Evolutionary conservation across 1,284 basidiomycete genomes (phyloP).

Genomic region (Moesziomyces globuligerus): DNA sequence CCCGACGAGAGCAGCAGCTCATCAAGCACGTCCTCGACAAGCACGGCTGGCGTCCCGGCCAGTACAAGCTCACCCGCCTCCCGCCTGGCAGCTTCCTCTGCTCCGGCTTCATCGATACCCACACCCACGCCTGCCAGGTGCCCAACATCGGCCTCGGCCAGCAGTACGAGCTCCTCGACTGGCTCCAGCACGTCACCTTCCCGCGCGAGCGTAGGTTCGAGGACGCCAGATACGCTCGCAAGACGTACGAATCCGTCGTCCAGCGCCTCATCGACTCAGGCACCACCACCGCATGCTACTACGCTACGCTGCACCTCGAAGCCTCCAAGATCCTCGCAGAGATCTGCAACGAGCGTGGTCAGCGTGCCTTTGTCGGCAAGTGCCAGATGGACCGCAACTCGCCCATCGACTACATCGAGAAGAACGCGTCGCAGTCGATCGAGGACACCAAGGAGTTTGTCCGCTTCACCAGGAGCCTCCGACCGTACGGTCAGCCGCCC

Average conservation of each 20-base stretch:
- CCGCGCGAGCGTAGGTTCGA: constrained; percentile 84
- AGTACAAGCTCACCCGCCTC: constrained; percentile 71
- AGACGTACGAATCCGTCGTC: constrained; percentile 80
- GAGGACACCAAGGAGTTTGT: constrained; percentile 61
- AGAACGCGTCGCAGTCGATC: constrained; percentile 55
- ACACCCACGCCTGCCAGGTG: constrained; percentile 71
- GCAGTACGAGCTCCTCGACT: constrained; percentile 81
- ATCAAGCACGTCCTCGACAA: constrained; percentile 42
- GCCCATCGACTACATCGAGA: constrained; percentile 79
- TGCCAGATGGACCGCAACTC: constrained; percentile 91
- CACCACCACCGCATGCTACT: constrained; percentile 93
- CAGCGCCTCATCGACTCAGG: constrained; percentile 75
- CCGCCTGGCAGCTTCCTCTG: constrained; percentile 80
- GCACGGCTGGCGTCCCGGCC: constrained; percentile 58
- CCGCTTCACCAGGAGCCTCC: constrained; percentile 45
- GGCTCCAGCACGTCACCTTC: constrained; percentile 87
- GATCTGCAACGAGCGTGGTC: constrained; percentile 77
- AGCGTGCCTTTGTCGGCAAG: constrained; percentile 87
- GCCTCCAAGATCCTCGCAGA: constrained; percentile 84
- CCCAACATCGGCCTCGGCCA: constrained; percentile 76
- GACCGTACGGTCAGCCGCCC: constrained; percentile 43
- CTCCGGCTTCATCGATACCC: constrained; percentile 90
- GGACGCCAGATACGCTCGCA: constrained; percentile 78
- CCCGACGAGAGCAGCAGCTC: constrained; percentile 33
- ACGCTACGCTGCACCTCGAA: constrained; percentile 83